A percentile compares a stretch with the other conserved stretches of the same genome.
phyloP scores from a whole-genome alignment of 257 asterid species.

The Solanum clarkiae region DNA sequence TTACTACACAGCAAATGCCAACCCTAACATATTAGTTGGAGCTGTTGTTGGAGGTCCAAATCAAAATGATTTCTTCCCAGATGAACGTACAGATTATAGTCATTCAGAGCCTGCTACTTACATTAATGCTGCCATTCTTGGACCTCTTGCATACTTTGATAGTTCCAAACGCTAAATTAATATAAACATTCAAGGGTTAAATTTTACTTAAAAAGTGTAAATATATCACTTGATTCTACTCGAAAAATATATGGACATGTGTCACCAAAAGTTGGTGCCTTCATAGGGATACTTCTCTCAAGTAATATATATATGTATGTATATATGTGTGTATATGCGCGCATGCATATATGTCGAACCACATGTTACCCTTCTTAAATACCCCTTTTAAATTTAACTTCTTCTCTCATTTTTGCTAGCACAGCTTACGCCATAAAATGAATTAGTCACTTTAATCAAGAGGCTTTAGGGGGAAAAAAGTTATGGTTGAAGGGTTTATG shows the following conservation, averaged over 20 bases:
- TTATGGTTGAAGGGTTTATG: background rate
- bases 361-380: background rate
- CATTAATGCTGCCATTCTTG: slow-evolving; percentile 75
- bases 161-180: background rate
- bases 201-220: background rate
- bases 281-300: background rate
- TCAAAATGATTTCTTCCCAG: slow-evolving; percentile 63
- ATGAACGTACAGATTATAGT: slow-evolving; percentile 51
- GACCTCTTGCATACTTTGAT: slow-evolving; percentile 69
- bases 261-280: background rate
- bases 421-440: background rate
- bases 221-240: background rate
- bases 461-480: background rate
- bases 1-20: slow-evolving; percentile 36
- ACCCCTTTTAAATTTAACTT: background rate
- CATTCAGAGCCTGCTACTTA: slow-evolving; percentile 86
- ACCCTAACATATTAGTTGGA: slow-evolving; percentile 51
- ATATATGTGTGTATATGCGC: too few relatives aligned
- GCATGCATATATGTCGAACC: background rate
- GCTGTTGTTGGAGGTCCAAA: slow-evolving; percentile 87
- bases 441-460: background rate
- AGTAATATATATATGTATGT: background rate
- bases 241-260: background rate
- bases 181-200: background rate
- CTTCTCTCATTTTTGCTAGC: background rate